Conservation (phyloP, 1,284 basidiomycete genomes). For the Trametes sp. region DNA sequence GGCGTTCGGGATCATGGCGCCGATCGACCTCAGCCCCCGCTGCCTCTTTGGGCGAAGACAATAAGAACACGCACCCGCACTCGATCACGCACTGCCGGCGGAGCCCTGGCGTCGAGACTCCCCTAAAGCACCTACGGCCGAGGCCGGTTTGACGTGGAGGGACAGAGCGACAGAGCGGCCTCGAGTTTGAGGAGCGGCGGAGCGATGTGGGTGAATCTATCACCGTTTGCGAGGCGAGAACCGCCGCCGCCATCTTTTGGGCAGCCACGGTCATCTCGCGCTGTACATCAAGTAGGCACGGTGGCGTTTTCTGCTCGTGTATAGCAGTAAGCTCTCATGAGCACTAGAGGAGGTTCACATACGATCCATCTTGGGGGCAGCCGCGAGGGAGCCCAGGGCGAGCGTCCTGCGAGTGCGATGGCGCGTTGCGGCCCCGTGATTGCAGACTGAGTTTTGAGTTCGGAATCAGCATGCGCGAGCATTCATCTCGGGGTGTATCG, state of each 20-base stretch:
- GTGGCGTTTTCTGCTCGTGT: slow-evolving; percentile 14
- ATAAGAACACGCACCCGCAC: slow-evolving; percentile 26
- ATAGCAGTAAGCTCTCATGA: slow-evolving; percentile 8
- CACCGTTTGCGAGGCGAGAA: not conserved
- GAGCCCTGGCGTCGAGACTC: slow-evolving; percentile 7
- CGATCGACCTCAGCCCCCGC: slow-evolving; percentile 14
- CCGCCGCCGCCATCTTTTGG: not conserved
- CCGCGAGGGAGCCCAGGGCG: not conserved
- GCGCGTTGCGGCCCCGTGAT: slow-evolving; percentile 7
- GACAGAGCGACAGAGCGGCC: slow-evolving; percentile 5
- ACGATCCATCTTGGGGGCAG: not conserved
- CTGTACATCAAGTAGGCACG: slow-evolving; percentile 13
- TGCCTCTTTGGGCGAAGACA: slow-evolving; percentile 33
- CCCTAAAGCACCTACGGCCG: slow-evolving; percentile 9
- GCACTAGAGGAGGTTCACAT: not conserved
- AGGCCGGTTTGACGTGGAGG: slow-evolving; percentile 1
- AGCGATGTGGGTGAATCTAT: not conserved
- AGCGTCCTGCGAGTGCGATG: not conserved
- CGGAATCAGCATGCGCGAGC: not conserved
- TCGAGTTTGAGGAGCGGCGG: slow-evolving; percentile 6
- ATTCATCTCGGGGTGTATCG: not conserved
- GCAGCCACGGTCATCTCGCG: not conserved
- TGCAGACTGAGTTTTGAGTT: slow-evolving; percentile 8
- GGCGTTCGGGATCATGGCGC: slow-evolving; percentile 18
- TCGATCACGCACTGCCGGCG: slow-evolving; percentile 15